Evolutionary conservation across 495 filamentous ascomycete species (phyloP).

Genomic region (Pyrenopolyporus hunteri): DNA sequence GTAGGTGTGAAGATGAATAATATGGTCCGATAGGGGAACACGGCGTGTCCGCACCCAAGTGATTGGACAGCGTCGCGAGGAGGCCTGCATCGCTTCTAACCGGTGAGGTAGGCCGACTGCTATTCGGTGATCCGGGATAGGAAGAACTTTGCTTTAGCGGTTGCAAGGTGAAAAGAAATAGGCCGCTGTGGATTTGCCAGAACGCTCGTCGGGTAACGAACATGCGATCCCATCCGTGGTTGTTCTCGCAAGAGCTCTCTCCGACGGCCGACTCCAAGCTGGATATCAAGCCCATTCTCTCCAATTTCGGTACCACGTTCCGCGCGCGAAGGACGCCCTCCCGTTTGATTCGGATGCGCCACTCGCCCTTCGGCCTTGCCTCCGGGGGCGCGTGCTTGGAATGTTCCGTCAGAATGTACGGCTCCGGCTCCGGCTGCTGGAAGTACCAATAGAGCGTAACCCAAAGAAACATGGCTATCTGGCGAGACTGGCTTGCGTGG

Average conservation of each 20-base stretch:
- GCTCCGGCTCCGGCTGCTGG: slow-evolving; percentile 68
- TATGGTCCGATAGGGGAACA: slow-evolving; percentile 66
- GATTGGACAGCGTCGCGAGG: slow-evolving; percentile 13
- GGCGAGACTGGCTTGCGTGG: slow-evolving; percentile 75
- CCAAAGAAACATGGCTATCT: slow-evolving; percentile 97
- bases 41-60: slow-evolving; percentile 41
- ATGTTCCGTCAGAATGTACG: slow-evolving; percentile 63
- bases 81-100: slow-evolving; percentile 50
- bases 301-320: slow-evolving; percentile 85
- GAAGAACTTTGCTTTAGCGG: slow-evolving; percentile 60
- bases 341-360: slow-evolving; percentile 82
- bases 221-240: slow-evolving; percentile 77
- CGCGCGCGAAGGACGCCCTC: slow-evolving; percentile 85
- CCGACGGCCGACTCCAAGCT: slow-evolving; percentile 79
- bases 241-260: slow-evolving; percentile 63
- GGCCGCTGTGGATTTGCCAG: slow-evolving; percentile 87
- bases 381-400: slow-evolving; percentile 66
- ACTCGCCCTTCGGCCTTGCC: slow-evolving; percentile 82
- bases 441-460: slow-evolving; percentile 97
- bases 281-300: slow-evolving; percentile 87
- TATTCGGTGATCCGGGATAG: slow-evolving; percentile 60
- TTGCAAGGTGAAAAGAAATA: slow-evolving; percentile 87
- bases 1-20: slow-evolving; percentile 77
- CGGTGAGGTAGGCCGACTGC: slow-evolving; percentile 66
- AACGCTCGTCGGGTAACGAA: slow-evolving; percentile 81